Percentiles rank a stretch among this genome's conserved stretches.
Conservation (phyloP, 768 basidiomycete genomes). For the Suillus cothurnatus region DNA sequence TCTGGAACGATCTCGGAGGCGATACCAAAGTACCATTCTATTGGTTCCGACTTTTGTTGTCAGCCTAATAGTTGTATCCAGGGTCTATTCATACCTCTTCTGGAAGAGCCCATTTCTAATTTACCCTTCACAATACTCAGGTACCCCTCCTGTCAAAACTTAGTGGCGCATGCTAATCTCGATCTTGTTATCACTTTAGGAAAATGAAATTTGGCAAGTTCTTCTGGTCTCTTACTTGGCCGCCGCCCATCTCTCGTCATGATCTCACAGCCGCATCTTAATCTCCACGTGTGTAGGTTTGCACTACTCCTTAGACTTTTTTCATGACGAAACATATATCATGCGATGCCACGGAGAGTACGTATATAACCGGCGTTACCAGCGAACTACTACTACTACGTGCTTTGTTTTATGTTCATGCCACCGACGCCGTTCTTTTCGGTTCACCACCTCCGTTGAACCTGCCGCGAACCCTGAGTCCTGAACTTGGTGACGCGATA, state of each 20-base stretch:
- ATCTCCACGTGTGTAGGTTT: not conserved
- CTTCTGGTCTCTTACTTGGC: not conserved
- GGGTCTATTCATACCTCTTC: conserved; percentile 34
- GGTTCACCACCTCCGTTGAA: conserved; percentile 16
- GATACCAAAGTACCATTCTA: conserved; percentile 28
- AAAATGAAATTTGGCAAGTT: conserved; percentile 4
- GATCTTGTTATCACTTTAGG: conserved; percentile 3
- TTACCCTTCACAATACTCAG: conserved; percentile 6
- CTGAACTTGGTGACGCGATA: conserved; percentile 17
- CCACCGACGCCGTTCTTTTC: conserved; percentile 4
- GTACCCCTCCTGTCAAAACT: conserved; percentile 1
- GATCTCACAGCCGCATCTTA: conserved; percentile 4
- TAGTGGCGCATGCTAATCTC: conserved; percentile 2
- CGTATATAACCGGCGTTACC: not conserved
- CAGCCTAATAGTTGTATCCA: conserved; percentile 33
- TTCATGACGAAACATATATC: not conserved
- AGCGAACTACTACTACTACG: too few species aligned
- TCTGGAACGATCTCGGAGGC: conserved; percentile 35
- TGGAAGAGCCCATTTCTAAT: conserved; percentile 20
- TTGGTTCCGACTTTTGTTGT: conserved; percentile 34
- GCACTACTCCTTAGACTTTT: not conserved
- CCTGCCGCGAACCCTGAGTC: conserved; percentile 14
- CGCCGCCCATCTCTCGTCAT: conserved; percentile 8
- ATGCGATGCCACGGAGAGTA: not conserved
- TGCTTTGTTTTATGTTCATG: not conserved